Conservation (phyloP, 2,329 filamentous ascomycete genomes). For the Diaporthe helianthi region DNA sequence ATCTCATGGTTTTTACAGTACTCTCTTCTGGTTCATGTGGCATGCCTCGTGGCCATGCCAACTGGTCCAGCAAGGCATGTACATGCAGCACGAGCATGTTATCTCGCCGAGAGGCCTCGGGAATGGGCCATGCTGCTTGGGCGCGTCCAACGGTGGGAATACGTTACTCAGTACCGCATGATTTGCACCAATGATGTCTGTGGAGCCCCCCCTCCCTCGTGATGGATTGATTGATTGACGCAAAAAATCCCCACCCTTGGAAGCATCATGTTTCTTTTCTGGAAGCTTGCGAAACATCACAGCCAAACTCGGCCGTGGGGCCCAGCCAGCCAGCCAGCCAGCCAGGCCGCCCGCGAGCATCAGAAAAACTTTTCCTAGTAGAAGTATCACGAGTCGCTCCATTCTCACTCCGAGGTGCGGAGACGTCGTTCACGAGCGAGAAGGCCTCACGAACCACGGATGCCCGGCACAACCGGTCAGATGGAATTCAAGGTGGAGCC, state of each 20-base stretch:
- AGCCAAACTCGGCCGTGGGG: conserved; percentile 21
- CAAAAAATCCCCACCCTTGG: conserved; percentile 25
- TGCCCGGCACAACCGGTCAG: conserved; percentile 11
- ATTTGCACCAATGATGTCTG: conserved; percentile 9
- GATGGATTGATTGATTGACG: conserved; percentile 26
- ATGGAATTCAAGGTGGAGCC: conserved; percentile 2
- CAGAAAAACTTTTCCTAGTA: not conserved
- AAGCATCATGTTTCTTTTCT: conserved; percentile 32
- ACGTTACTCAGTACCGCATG: conserved; percentile 27
- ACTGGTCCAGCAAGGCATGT: not conserved
- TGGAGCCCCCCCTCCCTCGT: conserved; percentile 15
- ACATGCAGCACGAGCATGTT: not conserved
- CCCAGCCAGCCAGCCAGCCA: not conserved
- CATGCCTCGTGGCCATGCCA: not conserved
- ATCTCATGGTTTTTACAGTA: not conserved
- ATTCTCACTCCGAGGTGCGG: not conserved
- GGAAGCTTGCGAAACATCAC: conserved; percentile 34
- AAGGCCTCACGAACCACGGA: not conserved
- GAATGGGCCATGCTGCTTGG: not conserved
- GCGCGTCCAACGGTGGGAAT: conserved; percentile 5
- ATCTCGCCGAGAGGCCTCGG: not conserved
- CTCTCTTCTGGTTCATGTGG: not conserved
- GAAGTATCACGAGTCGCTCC: conserved; percentile 10
- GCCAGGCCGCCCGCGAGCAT: not conserved
- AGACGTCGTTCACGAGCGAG: not conserved